Base-by-base conservation (phyloP, 2,329 filamentous ascomycete species). In the Parastagonospora avenae region DNA sequence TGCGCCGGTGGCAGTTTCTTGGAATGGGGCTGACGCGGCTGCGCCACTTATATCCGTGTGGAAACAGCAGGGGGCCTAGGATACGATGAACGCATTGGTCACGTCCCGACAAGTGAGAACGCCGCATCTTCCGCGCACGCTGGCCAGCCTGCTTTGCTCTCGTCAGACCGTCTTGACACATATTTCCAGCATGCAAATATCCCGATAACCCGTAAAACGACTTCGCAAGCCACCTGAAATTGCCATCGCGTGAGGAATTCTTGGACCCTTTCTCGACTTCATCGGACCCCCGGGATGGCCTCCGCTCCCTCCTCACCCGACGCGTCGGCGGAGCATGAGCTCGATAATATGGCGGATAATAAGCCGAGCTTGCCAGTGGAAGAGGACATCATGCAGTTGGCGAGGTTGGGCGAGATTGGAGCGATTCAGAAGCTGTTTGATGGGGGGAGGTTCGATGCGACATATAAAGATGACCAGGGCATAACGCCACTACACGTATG, bases 351-450 rank as follows among this genome's bases (percentile, higher is more conserved):
- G 68, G 59, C 57, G 14, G 66, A 68, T 47, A 66, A 59, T 52
- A 66, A 59, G 64, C 73, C 64, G 19, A 66, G 60, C 32, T 67
- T 82, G 24, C 79, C 81, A 8, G 66, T 83, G 3, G 85, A 90
- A 67, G 84, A 90, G 62, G 93, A 99, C 77, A 88, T 99, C 62
- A 97, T 99, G 93, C 93, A 97, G 78, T 79, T 97, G 71, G 92
- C 94, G 35, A 83, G 94, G 53, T 76, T 96, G 62, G 94, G 95
- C 50, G 92, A 99, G 70, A 85, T 97, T 54, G 80, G 82, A 7
- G 89, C 85, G 46, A 94, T 99, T 80, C 89, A 96, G 78, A 92
- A 87, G 78, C 81, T 99, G 44, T 96, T 97, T 63, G 90, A 93
- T 70, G 85, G 83, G 50, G 88, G 89, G 60, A 91, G 90, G 64